Conservation (phyloP, 805 yeast species). For the Cyberlindnera misumaiensis region DNA sequence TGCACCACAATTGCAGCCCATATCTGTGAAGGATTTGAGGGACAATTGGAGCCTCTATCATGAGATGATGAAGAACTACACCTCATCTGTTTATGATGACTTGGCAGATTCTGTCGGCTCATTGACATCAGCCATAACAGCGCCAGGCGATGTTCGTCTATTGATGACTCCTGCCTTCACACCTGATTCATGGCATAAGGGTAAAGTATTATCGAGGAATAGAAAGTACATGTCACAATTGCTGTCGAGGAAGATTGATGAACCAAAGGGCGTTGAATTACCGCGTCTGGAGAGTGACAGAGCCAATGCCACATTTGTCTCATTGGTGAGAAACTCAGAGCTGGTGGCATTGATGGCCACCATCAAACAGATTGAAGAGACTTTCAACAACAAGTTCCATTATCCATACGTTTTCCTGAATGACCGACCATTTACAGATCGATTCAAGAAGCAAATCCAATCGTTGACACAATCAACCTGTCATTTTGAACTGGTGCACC, state of each 20-base stretch:
- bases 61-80: conserved; percentile 16
- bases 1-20: background rate
- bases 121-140: background rate
- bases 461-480: conserved; percentile 34
- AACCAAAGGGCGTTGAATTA: conserved; percentile 21
- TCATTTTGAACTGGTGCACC: conserved; percentile 39
- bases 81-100: conserved; percentile 13
- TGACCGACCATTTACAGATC: conserved; percentile 56
- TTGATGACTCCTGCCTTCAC: conserved; percentile 20
- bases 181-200: background rate
- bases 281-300: conserved; percentile 11
- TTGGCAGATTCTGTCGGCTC: conserved; percentile 1
- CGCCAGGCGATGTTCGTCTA: conserved; percentile 3
- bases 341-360: conserved; percentile 40
- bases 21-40: conserved; percentile 7
- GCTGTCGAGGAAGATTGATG: conserved; percentile 15
- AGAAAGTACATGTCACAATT: conserved; percentile 5
- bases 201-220: conserved; percentile 11
- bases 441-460: conserved; percentile 42
- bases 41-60: conserved; percentile 15
- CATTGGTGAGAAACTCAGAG: conserved; percentile 69
- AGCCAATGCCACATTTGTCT: conserved; percentile 73
- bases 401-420: conserved; percentile 81
- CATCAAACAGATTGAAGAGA: conserved; percentile 52
- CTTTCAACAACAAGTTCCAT: conserved; percentile 61